phyloP scores from a whole-genome alignment of 2,329 filamentous ascomycete species.

The Nectriaceae sp. region DNA sequence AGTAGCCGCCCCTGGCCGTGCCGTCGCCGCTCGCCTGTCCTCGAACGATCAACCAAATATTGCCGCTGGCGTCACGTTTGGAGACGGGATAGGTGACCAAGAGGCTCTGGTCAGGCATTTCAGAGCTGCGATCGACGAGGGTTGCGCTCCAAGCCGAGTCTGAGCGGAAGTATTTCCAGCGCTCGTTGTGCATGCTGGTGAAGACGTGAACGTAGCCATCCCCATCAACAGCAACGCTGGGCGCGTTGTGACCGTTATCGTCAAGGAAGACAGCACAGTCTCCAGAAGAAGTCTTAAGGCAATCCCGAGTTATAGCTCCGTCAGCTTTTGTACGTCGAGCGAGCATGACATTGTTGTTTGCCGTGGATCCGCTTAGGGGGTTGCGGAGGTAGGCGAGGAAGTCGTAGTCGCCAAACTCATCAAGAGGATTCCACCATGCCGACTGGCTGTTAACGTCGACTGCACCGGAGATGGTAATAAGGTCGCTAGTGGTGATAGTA shows the following conservation, averaged over 20 bases:
- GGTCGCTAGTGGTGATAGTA: constrained; percentile 10
- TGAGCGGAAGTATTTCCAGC: constrained; percentile 28
- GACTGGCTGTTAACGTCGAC: constrained; percentile 26
- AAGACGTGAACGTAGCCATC: constrained; percentile 30
- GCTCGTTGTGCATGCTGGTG: constrained; percentile 30
- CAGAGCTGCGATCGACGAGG: constrained; percentile 18
- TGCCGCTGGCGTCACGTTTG: constrained; percentile 15
- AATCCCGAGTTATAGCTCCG: constrained; percentile 23
- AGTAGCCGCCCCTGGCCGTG: constrained; percentile 15
- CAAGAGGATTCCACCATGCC: constrained; percentile 28
- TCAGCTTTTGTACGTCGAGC: constrained; percentile 16
- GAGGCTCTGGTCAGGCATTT: constrained; percentile 23
- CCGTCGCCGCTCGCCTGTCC: constrained; percentile 13
- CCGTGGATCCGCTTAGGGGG: constrained; percentile 18
- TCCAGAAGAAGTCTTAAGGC: constrained; percentile 16
- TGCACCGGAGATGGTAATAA: constrained; percentile 16
- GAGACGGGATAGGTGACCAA: constrained; percentile 18
- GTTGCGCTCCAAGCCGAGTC: constrained; percentile 20
- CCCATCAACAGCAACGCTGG: constrained; percentile 23
- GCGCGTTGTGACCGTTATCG: constrained; percentile 25
- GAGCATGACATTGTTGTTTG: constrained; percentile 30
- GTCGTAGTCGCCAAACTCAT: constrained; percentile 25
- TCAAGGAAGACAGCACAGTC: constrained; percentile 24
- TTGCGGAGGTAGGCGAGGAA: constrained; percentile 27
- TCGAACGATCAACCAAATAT: constrained; percentile 19